These are phyloP conservation scores for Cucumis melo DNA, from an alignment of 306 rosid species.

Conservation along the genomic window DNA sequence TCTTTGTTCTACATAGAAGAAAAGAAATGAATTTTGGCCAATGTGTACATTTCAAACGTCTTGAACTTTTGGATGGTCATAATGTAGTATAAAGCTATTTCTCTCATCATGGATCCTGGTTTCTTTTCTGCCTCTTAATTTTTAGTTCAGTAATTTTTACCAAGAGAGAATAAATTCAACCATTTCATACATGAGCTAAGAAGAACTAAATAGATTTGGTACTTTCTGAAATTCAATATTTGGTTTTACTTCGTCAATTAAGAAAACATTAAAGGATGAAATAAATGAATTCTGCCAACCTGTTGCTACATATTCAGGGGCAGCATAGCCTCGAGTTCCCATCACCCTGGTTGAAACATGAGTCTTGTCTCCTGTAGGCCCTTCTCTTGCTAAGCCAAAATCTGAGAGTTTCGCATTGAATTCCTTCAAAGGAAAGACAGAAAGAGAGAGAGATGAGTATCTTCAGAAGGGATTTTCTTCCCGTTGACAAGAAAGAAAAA, in stretches of 20 bases:
- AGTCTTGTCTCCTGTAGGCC: constrained; percentile 94
- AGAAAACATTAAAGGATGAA: neutral
- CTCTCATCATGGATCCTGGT: neutral
- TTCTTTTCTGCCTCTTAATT: neutral
- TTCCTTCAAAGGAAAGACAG: constrained; percentile 28
- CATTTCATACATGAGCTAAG: neutral
- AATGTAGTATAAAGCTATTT: neutral
- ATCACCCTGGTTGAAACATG: constrained; percentile 87
- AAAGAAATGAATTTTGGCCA: too few species aligned
- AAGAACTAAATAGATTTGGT: neutral
- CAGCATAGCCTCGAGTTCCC: constrained; percentile 93
- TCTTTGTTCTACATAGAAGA: neutral
- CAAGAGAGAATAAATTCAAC: neutral
- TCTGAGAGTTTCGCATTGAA: constrained; percentile 80
- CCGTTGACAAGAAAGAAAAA: neutral
- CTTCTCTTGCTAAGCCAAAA: constrained; percentile 95
- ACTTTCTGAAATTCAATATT: neutral
- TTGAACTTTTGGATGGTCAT: neutral
- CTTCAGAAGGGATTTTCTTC: constrained; percentile 8
- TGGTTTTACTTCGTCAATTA: neutral
- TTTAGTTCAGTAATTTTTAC: neutral
- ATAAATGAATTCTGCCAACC: constrained; percentile 24
- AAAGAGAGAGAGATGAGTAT: neutral
- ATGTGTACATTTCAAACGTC: too few species aligned
- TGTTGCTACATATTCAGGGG: constrained; percentile 93